These are phyloP conservation scores for Pseudocercospora musae DNA, from an alignment of 2,329 filamentous ascomycete species.

Conservation along the genomic window DNA sequence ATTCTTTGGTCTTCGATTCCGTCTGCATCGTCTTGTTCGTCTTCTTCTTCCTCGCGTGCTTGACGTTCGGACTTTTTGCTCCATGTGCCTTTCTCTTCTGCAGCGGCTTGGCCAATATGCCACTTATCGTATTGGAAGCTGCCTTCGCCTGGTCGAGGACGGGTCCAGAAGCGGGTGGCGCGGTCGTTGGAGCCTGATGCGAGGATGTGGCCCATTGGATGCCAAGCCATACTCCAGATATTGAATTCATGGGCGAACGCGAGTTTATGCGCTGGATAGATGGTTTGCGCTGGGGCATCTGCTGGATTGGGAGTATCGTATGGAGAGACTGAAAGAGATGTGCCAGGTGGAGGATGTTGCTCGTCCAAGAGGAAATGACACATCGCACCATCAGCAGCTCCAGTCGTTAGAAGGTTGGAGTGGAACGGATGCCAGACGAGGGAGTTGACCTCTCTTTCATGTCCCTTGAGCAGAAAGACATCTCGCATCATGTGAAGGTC, in stretches of 20 bases:
- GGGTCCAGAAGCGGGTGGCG: conserved; percentile 94
- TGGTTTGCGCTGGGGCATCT: conserved; percentile 80
- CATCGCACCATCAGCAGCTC: conserved; percentile 83
- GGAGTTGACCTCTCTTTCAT: conserved; percentile 94
- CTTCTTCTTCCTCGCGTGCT: conserved; percentile 86
- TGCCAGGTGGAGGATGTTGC: conserved; percentile 76
- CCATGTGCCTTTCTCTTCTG: conserved; percentile 93
- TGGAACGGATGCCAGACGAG: conserved; percentile 93
- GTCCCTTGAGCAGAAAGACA: conserved; percentile 85
- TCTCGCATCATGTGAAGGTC: conserved; percentile 98
- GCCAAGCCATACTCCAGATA: conserved; percentile 98
- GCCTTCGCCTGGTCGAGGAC: conserved; percentile 81
- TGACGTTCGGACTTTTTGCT: conserved; percentile 69
- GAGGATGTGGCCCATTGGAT: conserved; percentile 90
- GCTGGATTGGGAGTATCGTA: conserved; percentile 80
- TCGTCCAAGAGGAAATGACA: conserved; percentile 96
- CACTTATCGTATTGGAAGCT: conserved; percentile 85
- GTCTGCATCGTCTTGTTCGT: conserved; percentile 89
- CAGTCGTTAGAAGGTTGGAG: conserved; percentile 81
- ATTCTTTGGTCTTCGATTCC: conserved; percentile 88
- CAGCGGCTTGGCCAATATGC: conserved; percentile 90
- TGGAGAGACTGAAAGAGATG: conserved; percentile 68
- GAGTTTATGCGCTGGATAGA: conserved; percentile 84
- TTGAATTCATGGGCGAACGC: conserved; percentile 89
- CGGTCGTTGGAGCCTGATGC: conserved; percentile 95